Percentiles rank a stretch among this genome's conserved stretches.
These are phyloP conservation scores for Fimicolochytrium jonesii DNA, from an alignment of 192 early-diverging fungal species.

Conservation along the genomic window DNA sequence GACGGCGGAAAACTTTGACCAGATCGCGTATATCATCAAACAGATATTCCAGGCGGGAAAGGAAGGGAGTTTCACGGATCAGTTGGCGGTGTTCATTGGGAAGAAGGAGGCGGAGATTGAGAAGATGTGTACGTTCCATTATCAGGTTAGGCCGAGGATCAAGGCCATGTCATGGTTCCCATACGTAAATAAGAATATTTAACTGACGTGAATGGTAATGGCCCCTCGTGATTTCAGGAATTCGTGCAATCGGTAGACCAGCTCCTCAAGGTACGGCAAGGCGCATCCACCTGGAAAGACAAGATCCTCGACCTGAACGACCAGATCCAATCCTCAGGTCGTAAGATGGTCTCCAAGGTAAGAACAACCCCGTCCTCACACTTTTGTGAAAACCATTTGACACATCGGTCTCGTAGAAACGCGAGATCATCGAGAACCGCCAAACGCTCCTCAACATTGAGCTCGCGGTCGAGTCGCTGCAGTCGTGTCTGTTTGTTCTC, in stretches of 20 bases:
- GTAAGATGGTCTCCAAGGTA: slow-evolving; percentile 75
- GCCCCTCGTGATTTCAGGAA: slow-evolving; percentile 48
- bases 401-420: slow-evolving; percentile 58
- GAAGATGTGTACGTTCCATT: slow-evolving; percentile 93
- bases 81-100: slow-evolving; percentile 74
- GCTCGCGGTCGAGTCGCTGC: slow-evolving; percentile 70
- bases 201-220: neutral
- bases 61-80: slow-evolving; percentile 83
- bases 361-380: neutral
- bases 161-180: neutral
- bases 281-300: slow-evolving; percentile 75
- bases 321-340: slow-evolving; percentile 78
- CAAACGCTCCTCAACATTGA: slow-evolving; percentile 85
- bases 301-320: slow-evolving; percentile 83
- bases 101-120: slow-evolving; percentile 96
- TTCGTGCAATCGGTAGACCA: slow-evolving; percentile 93
- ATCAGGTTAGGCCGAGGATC: slow-evolving; percentile 61
- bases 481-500: slow-evolving; percentile 79
- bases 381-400: neutral
- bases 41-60: slow-evolving; percentile 80
- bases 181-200: neutral
- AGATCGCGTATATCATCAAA: slow-evolving; percentile 68
- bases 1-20: slow-evolving; percentile 45
- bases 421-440: slow-evolving; percentile 69
- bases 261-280: slow-evolving; percentile 88